Evolutionary conservation across 2,329 filamentous ascomycete species (phyloP), one percentile per base, ranked within the genome.

Genomic region (Metarhizium brunneum): DNA sequence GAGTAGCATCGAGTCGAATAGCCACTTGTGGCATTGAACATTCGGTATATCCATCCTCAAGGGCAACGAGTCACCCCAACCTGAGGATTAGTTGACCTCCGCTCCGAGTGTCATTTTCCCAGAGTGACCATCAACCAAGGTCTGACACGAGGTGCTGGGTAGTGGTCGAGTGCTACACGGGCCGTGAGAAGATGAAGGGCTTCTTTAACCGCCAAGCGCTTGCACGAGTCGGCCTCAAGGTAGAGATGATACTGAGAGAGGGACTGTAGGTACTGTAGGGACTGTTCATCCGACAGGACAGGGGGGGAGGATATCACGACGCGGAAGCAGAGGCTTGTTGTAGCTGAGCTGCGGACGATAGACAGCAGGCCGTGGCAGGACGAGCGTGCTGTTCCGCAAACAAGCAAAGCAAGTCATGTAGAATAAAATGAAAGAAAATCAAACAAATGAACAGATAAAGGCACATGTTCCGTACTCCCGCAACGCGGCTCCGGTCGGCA

Each of bases 301-400:
- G 25, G 25, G 25, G 84, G 83, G 1, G 86, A 90, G 64, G 79
- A 87, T 65, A 69, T 79, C 4, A 78, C 76, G 1, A 79, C 78
- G 65, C 74, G 83, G 63, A 90, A 90, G 72, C 79, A 83, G 60
- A 90, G 87, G 86, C 71, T 88, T n/a, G 81, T 82, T 4, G 74
- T 88, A 55, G 80, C 76, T 4, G 71, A 79, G 56, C 64, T 85
- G 62, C 78, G 62, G 68, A 71, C 74, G 64, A 32, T 14, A 16
- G 14, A 47, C 3, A 47, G 7, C 7, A 47, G n/a, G 3, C 7
- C 43, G 43, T 25, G 4, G 25, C 25, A 25, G 4, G 25, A 25
- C 25, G 3, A 25, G 3, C 3, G 25, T 25, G 25, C 25, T 25
- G 25, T 4, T 25, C 25, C 25, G 25, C 25, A 25, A 25, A 4